These are phyloP conservation scores for Neoboletus brunneissimus DNA, from an alignment of 768 basidiomycete genomes.

Conservation along the genomic window DNA sequence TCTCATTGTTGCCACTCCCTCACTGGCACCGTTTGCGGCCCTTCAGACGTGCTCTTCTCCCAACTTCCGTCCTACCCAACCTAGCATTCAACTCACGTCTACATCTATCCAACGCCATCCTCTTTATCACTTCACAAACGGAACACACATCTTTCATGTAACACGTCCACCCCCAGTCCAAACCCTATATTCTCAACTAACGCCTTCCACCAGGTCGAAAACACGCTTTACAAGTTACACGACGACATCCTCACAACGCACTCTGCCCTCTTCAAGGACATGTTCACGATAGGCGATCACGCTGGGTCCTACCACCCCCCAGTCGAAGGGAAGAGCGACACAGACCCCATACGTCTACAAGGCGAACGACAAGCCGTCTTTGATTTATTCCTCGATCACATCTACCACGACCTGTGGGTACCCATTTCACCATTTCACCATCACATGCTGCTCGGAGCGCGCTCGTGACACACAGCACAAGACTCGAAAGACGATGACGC, in stretches of 20 bases:
- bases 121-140: background rate
- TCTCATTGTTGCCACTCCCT: no score
- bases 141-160: background rate
- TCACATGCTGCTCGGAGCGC: no score
- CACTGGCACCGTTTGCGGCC: no score
- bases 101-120: no score
- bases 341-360: background rate
- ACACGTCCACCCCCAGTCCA: background rate
- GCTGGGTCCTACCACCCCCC: no score
- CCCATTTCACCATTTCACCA: background rate
- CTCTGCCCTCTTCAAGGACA: background rate
- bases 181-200: no score
- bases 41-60: no score
- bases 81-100: no score
- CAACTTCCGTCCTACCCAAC: no score
- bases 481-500: background rate
- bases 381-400: background rate
- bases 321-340: background rate
- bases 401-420: background rate
- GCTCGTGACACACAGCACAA: background rate
- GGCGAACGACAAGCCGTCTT: background rate
- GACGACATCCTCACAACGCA: background rate
- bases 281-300: background rate
- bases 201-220: background rate
- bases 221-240: background rate